Evolutionary conservation across 768 basidiomycete species (phyloP), one percentile per base, ranked within the genome.

Genomic region (Rhizopogon rudus): DNA sequence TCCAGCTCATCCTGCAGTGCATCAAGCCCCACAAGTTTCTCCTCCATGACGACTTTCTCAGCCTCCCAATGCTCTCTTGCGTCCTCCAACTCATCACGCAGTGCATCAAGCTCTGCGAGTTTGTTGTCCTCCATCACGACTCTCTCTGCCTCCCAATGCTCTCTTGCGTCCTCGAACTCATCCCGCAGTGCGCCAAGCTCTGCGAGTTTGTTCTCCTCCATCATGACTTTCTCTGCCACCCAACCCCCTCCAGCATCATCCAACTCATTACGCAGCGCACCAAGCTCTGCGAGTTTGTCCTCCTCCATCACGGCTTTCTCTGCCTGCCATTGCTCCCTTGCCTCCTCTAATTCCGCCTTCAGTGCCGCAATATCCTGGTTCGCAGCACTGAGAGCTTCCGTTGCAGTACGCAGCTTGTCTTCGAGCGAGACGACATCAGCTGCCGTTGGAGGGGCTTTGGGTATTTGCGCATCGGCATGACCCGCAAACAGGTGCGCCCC

Each of bases 401-500:
- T 82, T 1, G 82, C 83, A 14, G 80, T 79, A 54, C 80, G 80
- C 40, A 92, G 72, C 66, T 82, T 84, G 56, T 80, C 78, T 61
- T 93, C 88, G 17, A 93, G 75, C 5, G 75, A 67, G 13, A 71
- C 55, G 7, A 84, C 69, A 54, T 83, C 81, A 20, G 62, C 60
- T 13, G 77, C 70, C 10, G 78, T 69, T 29, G 78, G 74, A 0
- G 79, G 71, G 3, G 75, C 73, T 41, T 76, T 68, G 31, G 73
- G 73, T 0, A 87, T 73, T 16, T 88, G 71, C 5, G 88, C 80
- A 43, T 84, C 79, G 3, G 80, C 82, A 60, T 93, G 88, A 0
- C 92, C 91, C 0, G 93, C 89, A 60, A 93, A 93, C 52, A 93
- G 75, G 71, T 93, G 91, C 0, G 87, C 83, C 12, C 90, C 90